phyloP scores from a whole-genome alignment of 2,329 filamentous ascomycete genomes.

The Aspergillus latus region DNA sequence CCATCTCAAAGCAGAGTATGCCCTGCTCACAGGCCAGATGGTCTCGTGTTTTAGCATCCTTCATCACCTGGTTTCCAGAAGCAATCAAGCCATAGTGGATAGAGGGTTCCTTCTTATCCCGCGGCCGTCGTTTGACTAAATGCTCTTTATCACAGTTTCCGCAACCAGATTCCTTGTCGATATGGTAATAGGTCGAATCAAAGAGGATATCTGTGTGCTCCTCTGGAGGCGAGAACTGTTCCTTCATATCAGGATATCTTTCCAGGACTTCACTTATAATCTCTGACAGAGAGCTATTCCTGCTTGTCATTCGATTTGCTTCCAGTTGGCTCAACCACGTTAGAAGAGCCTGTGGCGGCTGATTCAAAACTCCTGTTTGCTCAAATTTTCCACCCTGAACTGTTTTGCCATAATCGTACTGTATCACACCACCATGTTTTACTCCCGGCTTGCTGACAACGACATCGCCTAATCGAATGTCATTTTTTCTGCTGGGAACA shows the following conservation, averaged over 20 bases:
- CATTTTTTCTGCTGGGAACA: slow-evolving; percentile 9
- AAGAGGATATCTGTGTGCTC: background rate
- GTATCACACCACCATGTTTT: too few relatives aligned
- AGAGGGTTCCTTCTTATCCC: background rate
- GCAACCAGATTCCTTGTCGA: background rate
- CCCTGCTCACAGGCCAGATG: background rate
- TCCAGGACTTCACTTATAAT: slow-evolving; percentile 2
- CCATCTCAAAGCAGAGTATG: slow-evolving; percentile 12
- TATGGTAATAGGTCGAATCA: slow-evolving; percentile 1
- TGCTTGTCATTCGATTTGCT: background rate
- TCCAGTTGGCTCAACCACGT: background rate
- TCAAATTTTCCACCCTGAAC: too few relatives aligned
- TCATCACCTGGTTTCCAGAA: slow-evolving; percentile 12
- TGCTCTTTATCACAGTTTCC: slow-evolving; percentile 3
- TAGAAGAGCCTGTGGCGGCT: too few relatives aligned
- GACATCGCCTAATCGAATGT: too few relatives aligned
- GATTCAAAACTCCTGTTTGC: too few relatives aligned
- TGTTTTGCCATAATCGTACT: too few relatives aligned
- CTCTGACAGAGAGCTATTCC: background rate
- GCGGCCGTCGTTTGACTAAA: background rate
- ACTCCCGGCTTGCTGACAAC: too few relatives aligned
- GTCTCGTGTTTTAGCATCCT: slow-evolving; percentile 7
- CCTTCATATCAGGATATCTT: background rate
- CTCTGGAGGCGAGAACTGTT: slow-evolving; percentile 4
- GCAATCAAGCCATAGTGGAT: too few relatives aligned